Base-by-base conservation (phyloP, 163 green algal species). In the Coccomyxa subellipsoidea region DNA sequence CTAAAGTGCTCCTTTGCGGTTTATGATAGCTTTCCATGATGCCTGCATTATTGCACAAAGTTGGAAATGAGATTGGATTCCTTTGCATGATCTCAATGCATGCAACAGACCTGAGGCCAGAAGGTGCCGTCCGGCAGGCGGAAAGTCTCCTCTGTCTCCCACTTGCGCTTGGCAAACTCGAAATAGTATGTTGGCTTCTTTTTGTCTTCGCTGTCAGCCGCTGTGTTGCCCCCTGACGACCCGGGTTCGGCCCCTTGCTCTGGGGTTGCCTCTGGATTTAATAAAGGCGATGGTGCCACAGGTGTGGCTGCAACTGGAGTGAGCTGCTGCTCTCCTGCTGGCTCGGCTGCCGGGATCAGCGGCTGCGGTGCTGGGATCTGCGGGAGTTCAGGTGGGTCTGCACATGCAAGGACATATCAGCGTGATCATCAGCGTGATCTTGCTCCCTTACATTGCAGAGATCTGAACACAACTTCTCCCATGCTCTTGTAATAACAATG, bases 61-160 rank as follows among this genome's bases (percentile, higher is more conserved):
- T n/a, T n/a, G n/a, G n/a, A n/a, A n/a, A n/a, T n/a, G n/a, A n/a
- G n/a, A n/a, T n/a, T n/a, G n/a, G n/a, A n/a, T n/a, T n/a, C n/a
- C n/a, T n/a, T n/a, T n/a, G n/a, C n/a, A n/a, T n/a, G n/a, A n/a
- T n/a, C n/a, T n/a, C n/a, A n/a, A n/a, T n/a, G n/a, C n/a, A n/a
- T n/a, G 15, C 21, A 59, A 7, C 47, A 12, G 15, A 59, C 47
- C 66, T 73, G 66, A 4, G 66, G 66, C 66, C 66, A 73, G 7
- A 37, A 73, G 2, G 29, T 81, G 7, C 82, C 82, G 69, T 86
- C 82, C n/a, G 82, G 82, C 47, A 86, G 66, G 38, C 75, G 38
- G 83, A 87, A 87, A 10, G 79, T 84, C 75, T 87, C 83, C 39
- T 87, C 83, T 34, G 77, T 84, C 35, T 87, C 83, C 83, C 83